phyloP scores from a whole-genome alignment of 768 basidiomycete species.

The Hypsizygus marmoreus region DNA sequence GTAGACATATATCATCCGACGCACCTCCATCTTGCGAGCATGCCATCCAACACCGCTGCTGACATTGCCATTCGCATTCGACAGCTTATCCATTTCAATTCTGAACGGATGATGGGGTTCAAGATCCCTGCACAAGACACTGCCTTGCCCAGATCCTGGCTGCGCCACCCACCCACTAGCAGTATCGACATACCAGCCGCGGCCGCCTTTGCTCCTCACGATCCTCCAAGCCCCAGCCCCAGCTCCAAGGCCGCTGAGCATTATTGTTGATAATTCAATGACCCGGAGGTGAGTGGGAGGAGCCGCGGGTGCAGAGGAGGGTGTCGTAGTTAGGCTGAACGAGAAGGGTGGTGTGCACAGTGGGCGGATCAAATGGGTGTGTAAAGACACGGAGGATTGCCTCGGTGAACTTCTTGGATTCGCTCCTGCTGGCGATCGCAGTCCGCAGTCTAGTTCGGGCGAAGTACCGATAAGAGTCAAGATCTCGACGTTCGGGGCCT shows the following conservation, averaged over 20 bases:
- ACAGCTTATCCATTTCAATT: constrained; percentile 67
- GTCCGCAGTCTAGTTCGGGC: constrained; percentile 68
- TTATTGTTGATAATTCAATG: constrained; percentile 76
- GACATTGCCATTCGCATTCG: constrained; percentile 86
- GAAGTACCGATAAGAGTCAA: constrained; percentile 79
- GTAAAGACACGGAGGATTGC: constrained; percentile 74
- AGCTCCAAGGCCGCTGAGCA: constrained; percentile 71
- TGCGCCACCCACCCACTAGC: constrained; percentile 79
- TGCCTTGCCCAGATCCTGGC: constrained; percentile 34
- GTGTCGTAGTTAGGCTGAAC: constrained; percentile 46
- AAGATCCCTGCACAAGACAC: constrained; percentile 61
- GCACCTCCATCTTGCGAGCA: constrained; percentile 93
- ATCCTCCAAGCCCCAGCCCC: constrained; percentile 88
- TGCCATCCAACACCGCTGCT: constrained; percentile 94
- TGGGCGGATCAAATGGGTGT: constrained; percentile 77
- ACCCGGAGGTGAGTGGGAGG: constrained; percentile 80
- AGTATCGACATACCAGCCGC: constrained; percentile 94
- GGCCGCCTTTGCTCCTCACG: constrained; percentile 87
- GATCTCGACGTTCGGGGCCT: constrained; percentile 80
- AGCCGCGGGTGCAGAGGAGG: constrained; percentile 28
- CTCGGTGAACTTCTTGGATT: constrained; percentile 49
- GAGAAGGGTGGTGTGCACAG: constrained; percentile 79
- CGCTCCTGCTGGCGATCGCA: constrained; percentile 37
- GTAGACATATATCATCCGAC: constrained; percentile 24
- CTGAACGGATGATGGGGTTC: constrained; percentile 65